Base-by-base conservation (phyloP, 306 rosid genomes). In the Macrotyloma uniflorum region DNA sequence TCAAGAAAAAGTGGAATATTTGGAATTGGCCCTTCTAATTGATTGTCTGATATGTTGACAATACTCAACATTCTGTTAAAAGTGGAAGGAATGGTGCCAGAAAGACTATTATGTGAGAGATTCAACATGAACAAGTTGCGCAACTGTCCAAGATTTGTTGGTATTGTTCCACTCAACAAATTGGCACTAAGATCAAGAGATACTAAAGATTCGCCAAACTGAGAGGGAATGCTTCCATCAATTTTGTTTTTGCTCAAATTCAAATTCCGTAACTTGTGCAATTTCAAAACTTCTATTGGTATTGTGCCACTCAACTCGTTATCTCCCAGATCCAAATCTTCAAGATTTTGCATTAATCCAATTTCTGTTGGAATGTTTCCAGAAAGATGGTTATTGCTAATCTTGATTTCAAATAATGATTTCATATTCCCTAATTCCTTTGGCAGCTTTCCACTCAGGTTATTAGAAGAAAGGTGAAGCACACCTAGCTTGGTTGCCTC, bases 171-270 rank as follows among this genome's bases (percentile, higher is more conserved):
- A 33, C 0, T 59, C 67, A 86, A 79, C 4, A 36, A 8, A 43
- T 86, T 89, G 6, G 62, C 65, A 74, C 87, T 84, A 7, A 86
- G 85, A 82, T 89, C 92, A 65, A 89, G 84, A 30, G 42, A 53
- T 46, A 14, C 14, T 14, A 89, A 77, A 71, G 50, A 14, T 43
- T 71, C 53, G 8, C 82, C 36, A 45, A 84, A 55, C 50, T 66
- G n/a, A 30, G 26, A 7, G 1, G 86, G 82, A 72, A 84, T 70
- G 75, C 46, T 80, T 57, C 71, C 85, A 19, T 76, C 47, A 9
- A 84, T 8, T 8, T 57, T 76, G 32, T 76, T 84, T 32, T 32
- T 57, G 62, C 87, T 80, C 69, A 84, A 65, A 40, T 76, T 76
- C 73, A 76, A 65, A 4, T 5, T 16, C 20, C 14, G 10, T 15